Base-by-base conservation (phyloP, 805 yeast species). In the Myxozyma mucilagina region DNA sequence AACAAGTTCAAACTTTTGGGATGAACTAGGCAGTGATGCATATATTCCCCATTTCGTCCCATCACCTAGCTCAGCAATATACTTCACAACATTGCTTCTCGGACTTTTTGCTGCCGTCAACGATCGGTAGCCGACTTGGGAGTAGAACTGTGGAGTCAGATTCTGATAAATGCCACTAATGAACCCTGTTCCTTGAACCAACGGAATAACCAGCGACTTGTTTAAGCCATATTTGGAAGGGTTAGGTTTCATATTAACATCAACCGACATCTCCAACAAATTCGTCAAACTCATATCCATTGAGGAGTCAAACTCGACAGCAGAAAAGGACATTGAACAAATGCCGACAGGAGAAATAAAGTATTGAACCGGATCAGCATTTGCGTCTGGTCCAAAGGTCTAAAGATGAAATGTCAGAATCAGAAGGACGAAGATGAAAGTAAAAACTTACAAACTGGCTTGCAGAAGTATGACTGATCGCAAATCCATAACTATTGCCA, bases 31-130 rank as follows among this genome's bases (percentile, higher is more conserved):
- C 38, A 74, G 69, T 60, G 76, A 78, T 16, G 84, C 84, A 67
- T 87, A 90, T 39, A 89, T 75, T n/a, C 84, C 76, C 94, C 96
- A 90, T 14, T 72, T 77, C 14, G 79, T 78, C 36, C 79, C 82
- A 71, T 85, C 84, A 67, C 80, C 79, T 56, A 90, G 77, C 7
- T 76, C 74, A 3, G 82, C 78, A 29, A 77, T 73, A 70, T 84
- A 89, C 71, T 87, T 89, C 57, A 75, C 71, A n/a, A 80, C 70
- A 18, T 79, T 73, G 50, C 78, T 57, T 61, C 78, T 70, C 31
- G 79, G 74, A 2, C 76, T 72, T 1, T 77, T 75, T 0, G 68
- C 72, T 35, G 73, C 76, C 1, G 76, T 74, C 57, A 87, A 77
- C 18, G 76, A 75, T 62, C 80, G 82, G 56, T 88, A 77, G 0